Conservation (phyloP, 495 filamentous ascomycete genomes). For the Friedmanniomyces simplex region DNA sequence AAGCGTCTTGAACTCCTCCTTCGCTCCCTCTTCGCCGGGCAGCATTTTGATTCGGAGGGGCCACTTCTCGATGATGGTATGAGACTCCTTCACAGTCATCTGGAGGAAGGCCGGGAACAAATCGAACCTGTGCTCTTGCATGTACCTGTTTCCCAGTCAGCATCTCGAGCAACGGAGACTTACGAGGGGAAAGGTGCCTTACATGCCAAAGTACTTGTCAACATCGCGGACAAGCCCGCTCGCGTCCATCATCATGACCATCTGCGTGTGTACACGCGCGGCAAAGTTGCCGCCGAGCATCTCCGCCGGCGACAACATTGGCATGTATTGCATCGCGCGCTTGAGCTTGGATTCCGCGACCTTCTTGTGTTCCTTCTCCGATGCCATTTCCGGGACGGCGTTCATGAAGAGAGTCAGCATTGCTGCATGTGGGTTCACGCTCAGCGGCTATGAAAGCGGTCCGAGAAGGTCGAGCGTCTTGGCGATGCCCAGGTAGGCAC, state of each 20-base stretch:
- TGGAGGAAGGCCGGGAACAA: slow-evolving; percentile 14
- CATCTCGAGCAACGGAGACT: background rate
- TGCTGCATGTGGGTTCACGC: slow-evolving; percentile 25
- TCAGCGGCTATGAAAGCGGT: slow-evolving; percentile 17
- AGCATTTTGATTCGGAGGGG: slow-evolving; percentile 29
- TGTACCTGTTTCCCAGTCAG: background rate
- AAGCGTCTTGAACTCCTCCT: slow-evolving; percentile 24
- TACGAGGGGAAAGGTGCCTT: background rate
- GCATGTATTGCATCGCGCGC: background rate
- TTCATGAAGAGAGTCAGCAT: slow-evolving; percentile 28
- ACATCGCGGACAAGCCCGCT: background rate
- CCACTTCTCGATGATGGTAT: slow-evolving; percentile 36
- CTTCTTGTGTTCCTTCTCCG: background rate
- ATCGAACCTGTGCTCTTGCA: background rate
- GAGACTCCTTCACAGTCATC: slow-evolving; percentile 25
- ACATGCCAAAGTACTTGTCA: slow-evolving; percentile 3
- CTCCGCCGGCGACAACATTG: background rate
- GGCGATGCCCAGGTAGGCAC: slow-evolving; percentile 14
- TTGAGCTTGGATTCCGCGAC: background rate
- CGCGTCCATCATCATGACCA: background rate
- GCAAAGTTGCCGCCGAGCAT: background rate
- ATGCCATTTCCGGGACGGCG: slow-evolving; percentile 10
- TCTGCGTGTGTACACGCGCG: background rate
- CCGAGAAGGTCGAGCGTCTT: slow-evolving; percentile 10
- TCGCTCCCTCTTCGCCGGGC: slow-evolving; percentile 26